Conservation (phyloP, 2,329 filamentous ascomycete genomes). For the Anisogramma anomala region DNA sequence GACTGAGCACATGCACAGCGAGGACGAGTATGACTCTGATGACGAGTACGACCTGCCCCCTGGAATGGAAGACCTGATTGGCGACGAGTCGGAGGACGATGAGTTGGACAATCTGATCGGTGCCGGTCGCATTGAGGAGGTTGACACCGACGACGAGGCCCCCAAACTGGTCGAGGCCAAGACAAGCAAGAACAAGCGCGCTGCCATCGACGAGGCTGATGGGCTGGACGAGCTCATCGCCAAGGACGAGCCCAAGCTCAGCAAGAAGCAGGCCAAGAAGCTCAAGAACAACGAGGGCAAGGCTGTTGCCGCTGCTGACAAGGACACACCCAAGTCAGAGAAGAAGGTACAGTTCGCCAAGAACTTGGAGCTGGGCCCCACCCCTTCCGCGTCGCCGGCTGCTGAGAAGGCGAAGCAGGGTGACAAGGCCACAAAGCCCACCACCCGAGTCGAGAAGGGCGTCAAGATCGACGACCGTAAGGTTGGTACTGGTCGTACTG, state of each 20-base stretch:
- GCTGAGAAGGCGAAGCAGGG: constrained; percentile 29
- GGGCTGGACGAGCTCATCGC: constrained; percentile 75
- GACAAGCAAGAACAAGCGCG: constrained; percentile 56
- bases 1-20: constrained; percentile 48
- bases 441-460: constrained; percentile 69
- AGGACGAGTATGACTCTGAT: constrained; percentile 53
- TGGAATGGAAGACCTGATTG: constrained; percentile 63
- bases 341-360: constrained; percentile 99
- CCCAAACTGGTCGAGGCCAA: constrained; percentile 47
- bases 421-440: constrained; percentile 33
- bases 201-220: constrained; percentile 40
- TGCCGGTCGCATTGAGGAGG: constrained; percentile 65
- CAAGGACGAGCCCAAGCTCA: constrained; percentile 68
- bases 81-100: constrained; percentile 63
- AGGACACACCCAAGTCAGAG: constrained; percentile 48
- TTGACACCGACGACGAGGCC: constrained; percentile 66
- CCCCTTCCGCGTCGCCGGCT: constrained; percentile 61
- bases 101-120: constrained; percentile 68
- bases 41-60: constrained; percentile 72
- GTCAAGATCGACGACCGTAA: constrained; percentile 96
- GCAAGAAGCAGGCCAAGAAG: constrained; percentile 98
- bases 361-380: constrained; percentile 95
- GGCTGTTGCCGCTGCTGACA: constrained; percentile 51
- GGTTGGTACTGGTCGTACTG: constrained; percentile 68
- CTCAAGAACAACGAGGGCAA: constrained; percentile 97